phyloP scores from a whole-genome alignment of 2,329 filamentous ascomycete species.

The Penicillium sp. region DNA sequence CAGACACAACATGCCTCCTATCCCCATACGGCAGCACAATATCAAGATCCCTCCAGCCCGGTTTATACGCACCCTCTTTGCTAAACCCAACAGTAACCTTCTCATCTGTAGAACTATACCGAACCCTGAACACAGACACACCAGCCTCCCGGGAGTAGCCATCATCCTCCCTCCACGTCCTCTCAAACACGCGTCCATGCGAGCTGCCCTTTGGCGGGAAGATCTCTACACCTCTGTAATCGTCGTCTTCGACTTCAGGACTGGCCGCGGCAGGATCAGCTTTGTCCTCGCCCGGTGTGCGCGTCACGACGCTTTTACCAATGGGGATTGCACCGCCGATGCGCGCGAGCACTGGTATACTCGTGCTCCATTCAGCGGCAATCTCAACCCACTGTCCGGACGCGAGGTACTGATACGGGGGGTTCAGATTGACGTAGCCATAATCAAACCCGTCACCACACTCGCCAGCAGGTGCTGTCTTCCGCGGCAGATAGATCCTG shows the following conservation, averaged over 20 bases:
- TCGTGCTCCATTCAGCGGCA: slow-evolving; percentile 48
- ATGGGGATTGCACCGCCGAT: slow-evolving; percentile 54
- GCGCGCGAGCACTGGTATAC: slow-evolving; percentile 54
- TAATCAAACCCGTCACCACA: slow-evolving; percentile 38
- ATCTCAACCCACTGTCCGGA: slow-evolving; percentile 54
- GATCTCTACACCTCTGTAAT: slow-evolving; percentile 56
- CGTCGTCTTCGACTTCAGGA: slow-evolving; percentile 40
- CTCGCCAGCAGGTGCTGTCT: slow-evolving; percentile 13
- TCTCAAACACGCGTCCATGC: slow-evolving; percentile 35
- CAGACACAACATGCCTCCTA: slow-evolving; percentile 35
- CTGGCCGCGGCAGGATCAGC: slow-evolving; percentile 39
- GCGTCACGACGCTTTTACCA: slow-evolving; percentile 49
- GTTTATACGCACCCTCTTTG: slow-evolving; percentile 41
- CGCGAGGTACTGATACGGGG: slow-evolving; percentile 55
- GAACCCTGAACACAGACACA: slow-evolving; percentile 42
- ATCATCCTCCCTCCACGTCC: slow-evolving; percentile 56
- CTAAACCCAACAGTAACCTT: slow-evolving; percentile 44
- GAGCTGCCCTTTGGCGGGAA: slow-evolving; percentile 49
- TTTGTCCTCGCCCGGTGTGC: slow-evolving; percentile 53
- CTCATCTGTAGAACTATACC: slow-evolving; percentile 43
- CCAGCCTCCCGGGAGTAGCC: slow-evolving; percentile 46
- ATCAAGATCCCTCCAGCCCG: slow-evolving; percentile 49
- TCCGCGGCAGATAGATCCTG: slow-evolving; percentile 59
- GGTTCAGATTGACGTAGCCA: slow-evolving; percentile 61
- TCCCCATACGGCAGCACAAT: slow-evolving; percentile 53